Evolutionary conservation across 768 basidiomycete species (phyloP), one percentile per base, ranked within the genome.

Genomic region (Serendipita sp.): DNA sequence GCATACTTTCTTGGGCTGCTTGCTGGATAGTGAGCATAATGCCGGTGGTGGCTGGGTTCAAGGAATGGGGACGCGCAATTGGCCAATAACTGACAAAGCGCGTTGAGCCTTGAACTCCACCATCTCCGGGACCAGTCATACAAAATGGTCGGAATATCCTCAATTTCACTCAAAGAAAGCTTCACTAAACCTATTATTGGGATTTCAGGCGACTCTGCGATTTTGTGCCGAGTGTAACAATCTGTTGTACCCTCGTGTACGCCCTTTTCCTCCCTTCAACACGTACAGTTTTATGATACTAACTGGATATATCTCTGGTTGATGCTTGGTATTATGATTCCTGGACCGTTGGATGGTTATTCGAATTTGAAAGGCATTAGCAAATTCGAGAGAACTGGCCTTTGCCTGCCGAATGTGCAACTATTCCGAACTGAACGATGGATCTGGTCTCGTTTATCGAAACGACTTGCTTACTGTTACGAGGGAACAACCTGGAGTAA

Each of bases 151-250:
- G 34, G 55, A 50, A 50, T 1, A 23, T 23, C 23, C 23, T 23
- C 23, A 23, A 23, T 23, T 1, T 23, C 23, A 23, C 23, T 23
- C 23, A 23, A 23, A 23, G 23, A 23, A 18, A 18, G 23, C 23
- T 23, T 23, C 23, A 23, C 23, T 23, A 23, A 23, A 23, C 23
- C 23, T 23, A 23, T 23, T 23, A 23, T 23, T 23, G 23, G 23
- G 1, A 23, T 23, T 23, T 40, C 37, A 31, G 88, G 85, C 89
- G 10, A 88, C 88, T 1, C 82, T 95, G 33, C 84, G 89, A 68
- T 95, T 95, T 75, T 95, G 92, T 70, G 85, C 84, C 44, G 92
- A 95, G 78, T 95, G 92, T 79, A 93, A 94, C 76, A 95, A 96
- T 72, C 80, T 96, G 33, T 79, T 96, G 62, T 94, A 95, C 73